phyloP scores from a whole-genome alignment of 768 basidiomycete species.

The Collybiopsis luxurians region DNA sequence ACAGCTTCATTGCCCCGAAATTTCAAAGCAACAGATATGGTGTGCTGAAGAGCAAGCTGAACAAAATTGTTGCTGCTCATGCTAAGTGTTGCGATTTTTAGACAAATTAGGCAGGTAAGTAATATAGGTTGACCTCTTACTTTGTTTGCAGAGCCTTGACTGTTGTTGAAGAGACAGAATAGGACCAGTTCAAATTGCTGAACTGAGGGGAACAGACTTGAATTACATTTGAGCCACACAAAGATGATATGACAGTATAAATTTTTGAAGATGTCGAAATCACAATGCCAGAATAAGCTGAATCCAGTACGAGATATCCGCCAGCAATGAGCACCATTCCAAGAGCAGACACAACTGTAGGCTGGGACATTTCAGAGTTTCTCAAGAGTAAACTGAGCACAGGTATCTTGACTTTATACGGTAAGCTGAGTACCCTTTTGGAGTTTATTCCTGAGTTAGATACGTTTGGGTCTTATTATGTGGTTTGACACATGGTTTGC shows the following conservation, averaged over 20 bases:
- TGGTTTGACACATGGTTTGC: no score
- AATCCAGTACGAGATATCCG: conserved; percentile 96
- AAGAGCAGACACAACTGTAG: conserved; percentile 83
- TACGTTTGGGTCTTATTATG: no score
- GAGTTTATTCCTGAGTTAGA: no score
- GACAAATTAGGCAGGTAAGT: neutral
- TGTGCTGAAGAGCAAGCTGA: conserved; percentile 80
- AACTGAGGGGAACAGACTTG: conserved; percentile 91
- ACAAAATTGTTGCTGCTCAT: conserved; percentile 86
- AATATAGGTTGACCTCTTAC: conserved; percentile 24
- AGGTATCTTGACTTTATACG: no score
- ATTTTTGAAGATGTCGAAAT: conserved; percentile 93
- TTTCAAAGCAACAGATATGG: conserved; percentile 67
- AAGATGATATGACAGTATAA: conserved; percentile 67
- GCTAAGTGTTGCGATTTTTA: conserved; percentile 21
- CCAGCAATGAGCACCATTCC: conserved; percentile 96
- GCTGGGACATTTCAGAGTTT: conserved; percentile 34
- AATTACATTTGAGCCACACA: conserved; percentile 41
- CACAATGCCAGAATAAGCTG: conserved; percentile 79
- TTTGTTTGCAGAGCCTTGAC: conserved; percentile 35
- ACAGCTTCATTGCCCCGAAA: conserved; percentile 43
- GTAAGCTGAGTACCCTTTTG: neutral
- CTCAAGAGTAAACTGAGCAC: neutral
- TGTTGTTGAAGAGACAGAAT: conserved; percentile 41
- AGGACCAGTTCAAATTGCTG: conserved; percentile 73